Evolutionary conservation across 2,329 filamentous ascomycete genomes (phyloP).

Genomic region (Endocalyx cinctus): DNA sequence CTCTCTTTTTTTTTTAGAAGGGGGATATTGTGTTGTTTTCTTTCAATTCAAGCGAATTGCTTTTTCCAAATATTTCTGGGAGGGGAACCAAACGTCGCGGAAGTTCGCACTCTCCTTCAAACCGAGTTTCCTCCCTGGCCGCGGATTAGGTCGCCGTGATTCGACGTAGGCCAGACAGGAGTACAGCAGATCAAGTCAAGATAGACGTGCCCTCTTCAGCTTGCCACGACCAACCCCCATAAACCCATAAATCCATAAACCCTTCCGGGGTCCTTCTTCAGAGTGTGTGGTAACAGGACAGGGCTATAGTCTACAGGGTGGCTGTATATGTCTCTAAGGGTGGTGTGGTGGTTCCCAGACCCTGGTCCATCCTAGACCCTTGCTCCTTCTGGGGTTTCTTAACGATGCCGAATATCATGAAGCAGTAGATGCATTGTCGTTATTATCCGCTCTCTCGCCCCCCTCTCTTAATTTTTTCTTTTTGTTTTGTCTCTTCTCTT

Average conservation of each 20-base stretch:
- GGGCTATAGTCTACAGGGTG: conserved; percentile 32
- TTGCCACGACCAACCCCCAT: conserved; percentile 30
- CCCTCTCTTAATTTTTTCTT: conserved; percentile 24
- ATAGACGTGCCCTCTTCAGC: conserved; percentile 30
- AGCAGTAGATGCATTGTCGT: conserved; percentile 32
- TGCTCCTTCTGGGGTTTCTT: too few species aligned
- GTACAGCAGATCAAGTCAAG: conserved; percentile 28
- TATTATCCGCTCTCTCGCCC: conserved; percentile 29
- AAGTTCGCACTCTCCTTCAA: conserved; percentile 8
- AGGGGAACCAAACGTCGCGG: too few species aligned
- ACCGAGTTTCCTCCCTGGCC: conserved; percentile 9
- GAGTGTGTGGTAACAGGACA: conserved; percentile 29
- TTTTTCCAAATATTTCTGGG: too few species aligned
- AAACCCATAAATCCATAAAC: too few species aligned
- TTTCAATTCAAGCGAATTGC: too few species aligned
- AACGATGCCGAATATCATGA: conserved; percentile 29
- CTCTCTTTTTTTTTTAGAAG: too few species aligned
- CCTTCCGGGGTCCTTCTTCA: too few species aligned
- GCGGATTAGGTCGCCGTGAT: too few species aligned
- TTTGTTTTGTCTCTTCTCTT: conserved; percentile 37
- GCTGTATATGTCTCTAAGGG: conserved; percentile 19
- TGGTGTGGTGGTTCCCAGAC: conserved; percentile 24
- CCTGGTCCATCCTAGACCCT: conserved; percentile 29
- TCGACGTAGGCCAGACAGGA: too few species aligned
- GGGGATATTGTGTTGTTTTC: too few species aligned